Conservation (phyloP, 352 stramenopile species). For the Poterioochromonas sp. region DNA sequence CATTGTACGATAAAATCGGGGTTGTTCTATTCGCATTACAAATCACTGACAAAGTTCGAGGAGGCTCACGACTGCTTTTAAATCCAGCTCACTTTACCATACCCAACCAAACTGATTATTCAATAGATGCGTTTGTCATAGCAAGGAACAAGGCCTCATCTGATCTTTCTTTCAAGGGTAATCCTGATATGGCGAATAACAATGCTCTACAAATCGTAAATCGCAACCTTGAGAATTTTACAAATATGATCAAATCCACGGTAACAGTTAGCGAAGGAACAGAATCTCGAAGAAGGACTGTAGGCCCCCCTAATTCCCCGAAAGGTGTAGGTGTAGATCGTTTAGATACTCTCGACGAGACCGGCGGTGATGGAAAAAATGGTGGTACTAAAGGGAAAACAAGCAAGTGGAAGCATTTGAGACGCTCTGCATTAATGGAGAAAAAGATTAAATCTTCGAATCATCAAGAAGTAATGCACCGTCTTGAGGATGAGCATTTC, state of each 20-base stretch:
- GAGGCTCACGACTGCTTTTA: not conserved
- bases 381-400: not conserved
- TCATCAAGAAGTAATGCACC: constrained; percentile 2
- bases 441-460: not conserved
- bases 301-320: too few species aligned
- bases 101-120: not conserved
- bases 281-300: too few species aligned
- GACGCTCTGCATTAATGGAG: not conserved
- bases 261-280: too few species aligned
- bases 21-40: constrained; percentile 30
- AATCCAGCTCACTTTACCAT: constrained; percentile 29
- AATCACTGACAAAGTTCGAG: constrained; percentile 21
- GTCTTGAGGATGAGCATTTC: constrained; percentile 25
- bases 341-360: too few species aligned
- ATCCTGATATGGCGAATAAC: not conserved
- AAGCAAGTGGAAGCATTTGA: not conserved
- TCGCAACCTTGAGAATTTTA: not conserved
- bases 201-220: not conserved
- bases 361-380: too few species aligned
- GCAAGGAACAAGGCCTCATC: constrained; percentile 30
- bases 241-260: not conserved
- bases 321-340: not conserved
- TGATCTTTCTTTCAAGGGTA: constrained; percentile 5
- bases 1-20: constrained; percentile 23
- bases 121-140: constrained; percentile 30